These are phyloP conservation scores for Suhomyces sp. DNA, from an alignment of 805 yeast genomes.

Conservation along the genomic window DNA sequence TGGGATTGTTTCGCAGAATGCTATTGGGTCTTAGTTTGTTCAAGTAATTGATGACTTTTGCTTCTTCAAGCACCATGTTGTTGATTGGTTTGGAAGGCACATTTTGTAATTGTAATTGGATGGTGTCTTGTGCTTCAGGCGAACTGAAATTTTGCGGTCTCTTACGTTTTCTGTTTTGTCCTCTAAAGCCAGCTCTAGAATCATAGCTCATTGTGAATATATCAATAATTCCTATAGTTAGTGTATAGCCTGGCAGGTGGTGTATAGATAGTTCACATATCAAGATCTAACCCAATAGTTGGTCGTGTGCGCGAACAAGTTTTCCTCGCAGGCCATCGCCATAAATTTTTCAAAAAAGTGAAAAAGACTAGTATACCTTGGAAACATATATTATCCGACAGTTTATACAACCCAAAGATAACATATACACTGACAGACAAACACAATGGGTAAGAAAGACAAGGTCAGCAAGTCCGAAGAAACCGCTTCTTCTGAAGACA, in stretches of 20 bases:
- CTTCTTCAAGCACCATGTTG: constrained; percentile 21
- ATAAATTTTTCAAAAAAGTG: constrained; percentile 12
- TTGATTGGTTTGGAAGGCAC: constrained; percentile 1
- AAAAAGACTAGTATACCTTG: background rate
- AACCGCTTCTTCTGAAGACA: constrained; percentile 51
- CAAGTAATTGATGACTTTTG: constrained; percentile 25
- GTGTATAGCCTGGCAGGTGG: no score
- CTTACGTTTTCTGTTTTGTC: constrained; percentile 4
- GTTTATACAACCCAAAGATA: no score
- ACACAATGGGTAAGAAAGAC: constrained; percentile 45
- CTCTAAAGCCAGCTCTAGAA: constrained; percentile 5
- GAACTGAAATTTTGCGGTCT: no score
- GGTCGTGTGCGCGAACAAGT: constrained; percentile 3
- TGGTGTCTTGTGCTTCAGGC: no score
- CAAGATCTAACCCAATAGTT: no score
- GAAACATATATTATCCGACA: no score
- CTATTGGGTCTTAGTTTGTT: constrained; percentile 17
- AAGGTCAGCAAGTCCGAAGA: constrained; percentile 43
- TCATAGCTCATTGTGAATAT: no score
- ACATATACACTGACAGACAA: constrained; percentile 1
- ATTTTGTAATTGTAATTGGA: constrained; percentile 8
- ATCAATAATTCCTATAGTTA: no score
- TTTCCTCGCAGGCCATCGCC: constrained; percentile 6
- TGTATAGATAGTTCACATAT: no score
- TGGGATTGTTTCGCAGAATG: no score